These are phyloP conservation scores for Scolecobasidium constrictum DNA, from an alignment of 2,329 filamentous ascomycete species.

Conservation along the genomic window DNA sequence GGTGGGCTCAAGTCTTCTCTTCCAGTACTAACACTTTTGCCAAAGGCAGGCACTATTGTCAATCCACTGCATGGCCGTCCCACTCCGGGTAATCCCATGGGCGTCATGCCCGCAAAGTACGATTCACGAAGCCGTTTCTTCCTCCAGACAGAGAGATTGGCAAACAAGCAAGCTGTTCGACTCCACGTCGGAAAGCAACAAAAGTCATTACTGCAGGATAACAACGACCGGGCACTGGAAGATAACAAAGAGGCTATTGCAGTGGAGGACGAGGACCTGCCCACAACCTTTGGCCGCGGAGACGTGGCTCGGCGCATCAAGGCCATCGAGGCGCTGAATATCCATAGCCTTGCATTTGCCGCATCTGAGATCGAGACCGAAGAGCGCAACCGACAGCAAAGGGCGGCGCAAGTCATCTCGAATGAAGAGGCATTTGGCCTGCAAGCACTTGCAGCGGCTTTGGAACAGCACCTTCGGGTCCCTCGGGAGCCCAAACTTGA, in stretches of 20 bases:
- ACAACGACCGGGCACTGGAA: neutral
- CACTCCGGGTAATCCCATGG: slow-evolving; percentile 18
- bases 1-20: neutral
- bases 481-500: no score
- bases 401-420: slow-evolving; percentile 18
- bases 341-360: slow-evolving; percentile 23
- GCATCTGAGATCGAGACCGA: slow-evolving; percentile 23
- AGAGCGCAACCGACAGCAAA: slow-evolving; percentile 13
- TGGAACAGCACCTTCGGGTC: neutral
- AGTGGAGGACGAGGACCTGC: slow-evolving; percentile 18
- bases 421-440: slow-evolving; percentile 32
- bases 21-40: slow-evolving; percentile 9
- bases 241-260: slow-evolving; percentile 21
- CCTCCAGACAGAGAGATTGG: slow-evolving; percentile 22
- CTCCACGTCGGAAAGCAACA: neutral
- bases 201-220: slow-evolving; percentile 3
- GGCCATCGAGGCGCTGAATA: slow-evolving; percentile 26
- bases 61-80: slow-evolving; percentile 15
- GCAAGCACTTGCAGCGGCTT: slow-evolving; percentile 20
- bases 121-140: slow-evolving; percentile 30
- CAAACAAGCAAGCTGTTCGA: neutral
- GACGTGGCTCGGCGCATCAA: slow-evolving; percentile 29
- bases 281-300: slow-evolving; percentile 28
- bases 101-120: slow-evolving; percentile 19
- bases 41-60: slow-evolving; percentile 21